Percentiles rank a stretch among this genome's conserved stretches.
Evolutionary conservation across 2,329 filamentous ascomycete species (phyloP).

Genomic region (Xylaria sp.): DNA sequence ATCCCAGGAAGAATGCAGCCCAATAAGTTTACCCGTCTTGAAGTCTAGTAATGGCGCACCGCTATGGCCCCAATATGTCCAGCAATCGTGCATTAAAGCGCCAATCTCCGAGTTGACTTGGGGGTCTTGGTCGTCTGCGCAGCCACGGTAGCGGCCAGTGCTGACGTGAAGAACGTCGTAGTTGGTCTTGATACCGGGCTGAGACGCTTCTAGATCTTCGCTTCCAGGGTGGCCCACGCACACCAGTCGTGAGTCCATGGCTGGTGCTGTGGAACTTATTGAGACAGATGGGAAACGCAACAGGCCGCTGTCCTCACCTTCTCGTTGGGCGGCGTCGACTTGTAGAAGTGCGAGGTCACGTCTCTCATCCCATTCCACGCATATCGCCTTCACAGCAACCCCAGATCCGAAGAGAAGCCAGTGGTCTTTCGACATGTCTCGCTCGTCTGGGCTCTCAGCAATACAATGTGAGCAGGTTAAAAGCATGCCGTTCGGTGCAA

Average conservation of each 20-base stretch:
- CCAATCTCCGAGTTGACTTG: slow-evolving; percentile 64
- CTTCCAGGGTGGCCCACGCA: slow-evolving; percentile 52
- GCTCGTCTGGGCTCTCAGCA: slow-evolving; percentile 9
- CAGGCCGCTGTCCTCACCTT: no score
- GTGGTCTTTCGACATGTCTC: not conserved
- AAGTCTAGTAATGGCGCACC: slow-evolving; percentile 59
- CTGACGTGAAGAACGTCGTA: slow-evolving; percentile 61
- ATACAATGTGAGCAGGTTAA: slow-evolving; percentile 25
- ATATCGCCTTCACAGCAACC: not conserved
- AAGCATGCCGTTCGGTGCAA: slow-evolving; percentile 11
- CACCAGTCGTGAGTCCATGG: slow-evolving; percentile 37
- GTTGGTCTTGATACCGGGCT: slow-evolving; percentile 50
- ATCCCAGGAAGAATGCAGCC: slow-evolving; percentile 65
- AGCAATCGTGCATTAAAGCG: slow-evolving; percentile 60
- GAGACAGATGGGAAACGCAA: not conserved
- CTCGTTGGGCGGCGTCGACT: not conserved
- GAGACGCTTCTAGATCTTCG: slow-evolving; percentile 55
- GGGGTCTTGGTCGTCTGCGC: slow-evolving; percentile 49
- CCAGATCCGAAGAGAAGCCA: slow-evolving; percentile 17
- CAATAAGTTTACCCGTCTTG: slow-evolving; percentile 54
- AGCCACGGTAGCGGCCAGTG: slow-evolving; percentile 38
- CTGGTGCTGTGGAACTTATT: not conserved
- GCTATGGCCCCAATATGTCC: slow-evolving; percentile 68
- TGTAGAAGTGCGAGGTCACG: slow-evolving; percentile 11
- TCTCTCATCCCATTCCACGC: not conserved